These are phyloP conservation scores for Leccinum aurantiacum DNA, from an alignment of 768 basidiomycete genomes.

Conservation along the genomic window DNA sequence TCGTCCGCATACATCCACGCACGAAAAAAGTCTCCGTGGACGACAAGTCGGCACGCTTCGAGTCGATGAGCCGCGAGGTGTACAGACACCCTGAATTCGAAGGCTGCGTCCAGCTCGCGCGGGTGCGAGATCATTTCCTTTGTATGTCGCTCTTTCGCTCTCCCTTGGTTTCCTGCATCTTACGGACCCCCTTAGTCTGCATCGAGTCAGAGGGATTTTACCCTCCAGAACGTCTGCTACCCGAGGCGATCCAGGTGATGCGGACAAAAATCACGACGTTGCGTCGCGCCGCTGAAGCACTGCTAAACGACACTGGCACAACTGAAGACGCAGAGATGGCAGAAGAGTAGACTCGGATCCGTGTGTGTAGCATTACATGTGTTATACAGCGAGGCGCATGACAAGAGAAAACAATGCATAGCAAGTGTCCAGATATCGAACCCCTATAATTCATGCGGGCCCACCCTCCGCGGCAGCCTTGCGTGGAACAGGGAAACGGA, in stretches of 20 bases:
- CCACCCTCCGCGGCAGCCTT: not conserved
- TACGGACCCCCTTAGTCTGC: constrained; percentile 54
- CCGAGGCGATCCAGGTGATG: constrained; percentile 80
- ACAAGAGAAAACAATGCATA: not conserved
- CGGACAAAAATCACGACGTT: constrained; percentile 70
- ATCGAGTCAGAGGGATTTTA: constrained; percentile 93
- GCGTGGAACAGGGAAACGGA: constrained; percentile 30
- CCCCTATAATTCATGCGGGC: not conserved
- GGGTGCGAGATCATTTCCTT: constrained; percentile 90
- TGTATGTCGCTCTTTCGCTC: constrained; percentile 52
- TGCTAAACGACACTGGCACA: constrained; percentile 44
- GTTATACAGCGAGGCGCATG: not conserved
- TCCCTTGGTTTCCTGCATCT: not conserved
- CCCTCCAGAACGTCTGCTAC: constrained; percentile 76
- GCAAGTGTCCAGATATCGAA: not conserved
- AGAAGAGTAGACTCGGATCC: constrained; percentile 28
- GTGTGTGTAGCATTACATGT: constrained; percentile 3
- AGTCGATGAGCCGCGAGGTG: constrained; percentile 91
- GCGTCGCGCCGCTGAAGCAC: constrained; percentile 55
- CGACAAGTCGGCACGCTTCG: constrained; percentile 66
- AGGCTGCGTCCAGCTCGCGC: constrained; percentile 75
- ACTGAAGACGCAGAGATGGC: constrained; percentile 58
- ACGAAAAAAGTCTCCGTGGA: constrained; percentile 66
- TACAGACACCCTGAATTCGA: constrained; percentile 89
- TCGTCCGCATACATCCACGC: constrained; percentile 59